Conservation (phyloP, 768 basidiomycete genomes). For the Boletus sp. region DNA sequence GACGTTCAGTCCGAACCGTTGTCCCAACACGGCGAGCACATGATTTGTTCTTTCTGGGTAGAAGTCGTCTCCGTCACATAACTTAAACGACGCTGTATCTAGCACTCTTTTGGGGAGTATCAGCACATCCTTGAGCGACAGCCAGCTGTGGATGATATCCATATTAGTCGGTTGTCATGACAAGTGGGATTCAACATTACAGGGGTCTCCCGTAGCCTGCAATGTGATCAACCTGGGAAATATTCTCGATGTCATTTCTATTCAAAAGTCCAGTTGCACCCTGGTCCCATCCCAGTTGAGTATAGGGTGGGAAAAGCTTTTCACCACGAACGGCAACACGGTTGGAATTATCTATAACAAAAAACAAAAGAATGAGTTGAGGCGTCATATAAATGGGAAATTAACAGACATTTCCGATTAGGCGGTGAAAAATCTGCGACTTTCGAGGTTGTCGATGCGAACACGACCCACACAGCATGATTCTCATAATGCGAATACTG, state of each 20-base stretch:
- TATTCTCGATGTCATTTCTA: not conserved
- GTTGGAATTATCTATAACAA: not conserved
- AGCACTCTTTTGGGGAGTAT: not conserved
- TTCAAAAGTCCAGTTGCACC: not conserved
- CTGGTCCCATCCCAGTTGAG: not conserved
- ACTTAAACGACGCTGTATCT: not conserved
- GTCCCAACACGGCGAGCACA: constrained; percentile 1
- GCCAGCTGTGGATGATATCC: not conserved
- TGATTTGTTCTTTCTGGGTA: not conserved
- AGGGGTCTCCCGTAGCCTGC: not conserved
- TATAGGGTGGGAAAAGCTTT: not conserved
- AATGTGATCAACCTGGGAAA: not conserved
- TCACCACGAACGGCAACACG: not conserved
- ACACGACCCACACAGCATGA: not conserved
- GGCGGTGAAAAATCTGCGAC: not conserved
- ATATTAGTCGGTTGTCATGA: not conserved
- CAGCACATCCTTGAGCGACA: not conserved
- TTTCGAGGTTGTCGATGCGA: not conserved
- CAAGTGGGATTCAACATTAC: not conserved
- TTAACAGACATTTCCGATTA: not conserved
- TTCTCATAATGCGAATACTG: not conserved
- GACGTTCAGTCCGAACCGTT: constrained; percentile 6
- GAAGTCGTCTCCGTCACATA: not conserved
- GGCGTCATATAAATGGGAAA: not conserved
- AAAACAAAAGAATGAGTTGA: not conserved